Conservation (phyloP, 2,329 filamentous ascomycete genomes). For the Fusarium decemcellulare region DNA sequence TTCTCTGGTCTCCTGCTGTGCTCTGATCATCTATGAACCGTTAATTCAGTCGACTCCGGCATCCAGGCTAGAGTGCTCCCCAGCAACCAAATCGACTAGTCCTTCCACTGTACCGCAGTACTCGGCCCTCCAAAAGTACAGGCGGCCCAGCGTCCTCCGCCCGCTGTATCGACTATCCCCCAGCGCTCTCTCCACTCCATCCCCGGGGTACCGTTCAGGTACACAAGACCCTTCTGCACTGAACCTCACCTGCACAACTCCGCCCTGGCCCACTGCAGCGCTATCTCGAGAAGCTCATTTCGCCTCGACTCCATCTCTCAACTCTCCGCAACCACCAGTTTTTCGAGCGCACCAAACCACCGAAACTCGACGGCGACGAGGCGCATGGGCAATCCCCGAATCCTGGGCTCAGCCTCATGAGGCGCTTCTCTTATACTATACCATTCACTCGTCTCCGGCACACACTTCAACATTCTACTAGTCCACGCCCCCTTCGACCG, state of each 20-base stretch:
- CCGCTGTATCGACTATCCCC: conserved; percentile 37
- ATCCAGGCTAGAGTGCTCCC: background rate
- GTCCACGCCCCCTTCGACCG: conserved; percentile 23
- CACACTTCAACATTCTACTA: conserved; percentile 14
- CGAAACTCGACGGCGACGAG: conserved; percentile 32
- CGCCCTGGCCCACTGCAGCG: conserved; percentile 31
- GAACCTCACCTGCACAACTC: conserved; percentile 39
- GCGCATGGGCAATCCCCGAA: conserved; percentile 42
- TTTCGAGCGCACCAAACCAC: conserved; percentile 44
- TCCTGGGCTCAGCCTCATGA: conserved; percentile 33
- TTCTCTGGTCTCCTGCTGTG: background rate
- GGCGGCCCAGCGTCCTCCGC: conserved; percentile 26
- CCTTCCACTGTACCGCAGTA: conserved; percentile 1
- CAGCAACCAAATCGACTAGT: background rate
- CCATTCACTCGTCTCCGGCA: conserved; percentile 4
- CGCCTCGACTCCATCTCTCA: conserved; percentile 46
- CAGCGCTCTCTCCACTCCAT: conserved; percentile 34
- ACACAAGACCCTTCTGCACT: conserved; percentile 35
- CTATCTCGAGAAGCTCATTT: conserved; percentile 48
- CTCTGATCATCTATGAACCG: background rate
- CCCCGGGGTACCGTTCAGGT: conserved; percentile 33
- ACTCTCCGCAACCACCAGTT: conserved; percentile 45
- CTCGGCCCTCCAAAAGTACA: conserved; percentile 30
- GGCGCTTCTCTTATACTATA: conserved; percentile 25
- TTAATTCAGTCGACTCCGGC: background rate